Conservation (phyloP, 2,329 filamentous ascomycete species). For the Camillea tinctor region DNA sequence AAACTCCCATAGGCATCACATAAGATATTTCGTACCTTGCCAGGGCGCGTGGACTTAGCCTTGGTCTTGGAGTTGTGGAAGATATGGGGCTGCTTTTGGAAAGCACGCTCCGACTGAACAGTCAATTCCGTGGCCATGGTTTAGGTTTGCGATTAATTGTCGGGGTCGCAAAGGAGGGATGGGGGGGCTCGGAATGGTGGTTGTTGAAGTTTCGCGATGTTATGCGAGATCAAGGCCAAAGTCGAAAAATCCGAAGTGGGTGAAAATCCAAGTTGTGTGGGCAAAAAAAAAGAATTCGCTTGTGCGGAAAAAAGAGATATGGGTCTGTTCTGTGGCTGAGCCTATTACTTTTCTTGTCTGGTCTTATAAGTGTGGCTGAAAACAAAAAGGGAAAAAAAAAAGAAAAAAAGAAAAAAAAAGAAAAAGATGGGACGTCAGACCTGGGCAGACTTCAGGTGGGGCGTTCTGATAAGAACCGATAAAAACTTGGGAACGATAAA, state of each 20-base stretch:
- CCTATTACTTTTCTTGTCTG: too few species aligned
- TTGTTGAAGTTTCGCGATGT: constrained; percentile 23
- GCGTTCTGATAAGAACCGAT: too few species aligned
- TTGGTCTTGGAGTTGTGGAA: constrained; percentile 97
- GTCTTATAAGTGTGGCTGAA: too few species aligned
- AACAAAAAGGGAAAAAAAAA: too few species aligned
- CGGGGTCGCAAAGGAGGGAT: constrained; percentile 42
- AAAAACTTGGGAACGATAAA: too few species aligned
- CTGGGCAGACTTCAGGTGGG: too few species aligned
- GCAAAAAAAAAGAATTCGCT: constrained; percentile 23
- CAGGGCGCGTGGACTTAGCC: constrained; percentile 78
- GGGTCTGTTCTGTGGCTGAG: constrained; percentile 9
- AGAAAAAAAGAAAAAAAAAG: too few species aligned
- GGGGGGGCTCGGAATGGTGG: constrained; percentile 25
- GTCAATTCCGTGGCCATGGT: constrained; percentile 97
- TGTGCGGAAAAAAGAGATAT: constrained; percentile 15
- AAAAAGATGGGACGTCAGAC: too few species aligned
- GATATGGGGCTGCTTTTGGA: constrained; percentile 99
- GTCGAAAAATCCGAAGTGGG: constrained; percentile 22
- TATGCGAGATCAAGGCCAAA: constrained; percentile 17
- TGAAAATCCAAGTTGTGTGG: constrained; percentile 23
- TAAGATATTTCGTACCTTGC: constrained; percentile 67
- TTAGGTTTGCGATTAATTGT: constrained; percentile 54
- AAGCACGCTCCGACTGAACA: constrained; percentile 99
- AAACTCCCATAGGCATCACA: background rate